Percentiles rank a stretch among this genome's conserved stretches.
Evolutionary conservation across 2,329 filamentous ascomycete genomes (phyloP).

Genomic region (Calonectria ilicicola): DNA sequence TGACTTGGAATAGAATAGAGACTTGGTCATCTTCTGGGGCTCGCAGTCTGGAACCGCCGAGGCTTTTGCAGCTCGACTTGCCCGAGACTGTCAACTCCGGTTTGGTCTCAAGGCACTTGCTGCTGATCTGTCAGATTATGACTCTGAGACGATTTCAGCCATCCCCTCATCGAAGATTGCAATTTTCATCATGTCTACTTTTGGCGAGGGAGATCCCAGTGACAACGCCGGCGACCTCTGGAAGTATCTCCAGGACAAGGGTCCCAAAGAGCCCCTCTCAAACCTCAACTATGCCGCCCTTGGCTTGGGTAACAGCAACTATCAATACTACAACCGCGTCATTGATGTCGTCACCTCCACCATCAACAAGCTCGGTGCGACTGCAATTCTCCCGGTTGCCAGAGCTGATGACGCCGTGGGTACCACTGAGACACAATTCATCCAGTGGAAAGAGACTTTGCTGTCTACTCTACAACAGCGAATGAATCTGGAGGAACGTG

Average conservation of each 20-base stretch:
- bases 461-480: slow-evolving; percentile 31
- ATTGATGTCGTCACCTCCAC: slow-evolving; percentile 44
- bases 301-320: slow-evolving; percentile 54
- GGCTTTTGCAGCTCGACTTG: slow-evolving; percentile 87
- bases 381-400: slow-evolving; percentile 40
- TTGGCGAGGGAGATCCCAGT: slow-evolving; percentile 55
- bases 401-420: slow-evolving; percentile 48
- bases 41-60: slow-evolving; percentile 95
- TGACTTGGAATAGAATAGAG: background rate
- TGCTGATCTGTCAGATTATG: slow-evolving; percentile 62
- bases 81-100: slow-evolving; percentile 88
- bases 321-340: slow-evolving; percentile 52
- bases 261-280: slow-evolving; percentile 10
- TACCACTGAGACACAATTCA: slow-evolving; percentile 50
- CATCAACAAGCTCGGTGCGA: slow-evolving; percentile 42
- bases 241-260: slow-evolving; percentile 39
- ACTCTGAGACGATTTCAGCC: slow-evolving; percentile 51
- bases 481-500: slow-evolving; percentile 31
- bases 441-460: slow-evolving; percentile 49
- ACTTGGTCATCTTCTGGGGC: slow-evolving; percentile 87
- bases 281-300: slow-evolving; percentile 49
- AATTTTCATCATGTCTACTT: slow-evolving; percentile 52
- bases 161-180: slow-evolving; percentile 40
- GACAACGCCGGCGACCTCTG: slow-evolving; percentile 50
- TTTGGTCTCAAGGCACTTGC: slow-evolving; percentile 93